Evolutionary conservation across 176 grass and related monocot species (phyloP), one percentile per base, ranked within the genome.

Genomic region (Neostapfia colusana): DNA sequence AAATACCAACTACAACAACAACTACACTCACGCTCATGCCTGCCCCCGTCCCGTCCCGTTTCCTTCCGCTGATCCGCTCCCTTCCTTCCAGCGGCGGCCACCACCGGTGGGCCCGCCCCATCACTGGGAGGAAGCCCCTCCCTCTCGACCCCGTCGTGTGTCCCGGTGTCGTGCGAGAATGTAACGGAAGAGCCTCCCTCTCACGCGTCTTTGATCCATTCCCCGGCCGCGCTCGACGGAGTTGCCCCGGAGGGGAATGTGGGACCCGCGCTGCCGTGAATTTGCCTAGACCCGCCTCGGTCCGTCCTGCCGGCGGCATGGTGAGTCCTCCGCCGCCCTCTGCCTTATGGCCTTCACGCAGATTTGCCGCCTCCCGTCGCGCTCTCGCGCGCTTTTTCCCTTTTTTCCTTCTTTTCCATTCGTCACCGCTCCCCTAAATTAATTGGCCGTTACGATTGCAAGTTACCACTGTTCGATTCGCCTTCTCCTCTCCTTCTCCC

Each of bases 191-290:
- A 18, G 55, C 6, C 10, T 24, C 8, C 8, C 64, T 41, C 57
- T 3, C 48, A 10, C 36, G 31, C 3, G 31, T 3, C 31, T 1
- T 31, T 1, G 31, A 31, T 31, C 31, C n/a, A n/a, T n/a, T n/a
- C 31, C 31, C 31, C 31, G 31, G 31, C 31, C 31, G 3, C 72
- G 21, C 45, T 17, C 65, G 34, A 15, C 67, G 74, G 12, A 24
- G 63, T 64, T 20, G 39, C 36, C 77, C 31, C 49, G 37, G 77
- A 79, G 69, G 84, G 84, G 79, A 93, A 93, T 93, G 90, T 79
- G 82, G 84, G 41, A 66, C 76, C 64, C 27, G n/a, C 14, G 38
- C 36, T 76, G 70, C 25, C 63, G 44, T 2, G 45, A 56, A 75
- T 64, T 65, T 14, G 6, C 37, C 70, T 88, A 88, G 81, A 38